phyloP scores from a whole-genome alignment of 2,329 filamentous ascomycete species.

The Exophiala aquamarina region DNA sequence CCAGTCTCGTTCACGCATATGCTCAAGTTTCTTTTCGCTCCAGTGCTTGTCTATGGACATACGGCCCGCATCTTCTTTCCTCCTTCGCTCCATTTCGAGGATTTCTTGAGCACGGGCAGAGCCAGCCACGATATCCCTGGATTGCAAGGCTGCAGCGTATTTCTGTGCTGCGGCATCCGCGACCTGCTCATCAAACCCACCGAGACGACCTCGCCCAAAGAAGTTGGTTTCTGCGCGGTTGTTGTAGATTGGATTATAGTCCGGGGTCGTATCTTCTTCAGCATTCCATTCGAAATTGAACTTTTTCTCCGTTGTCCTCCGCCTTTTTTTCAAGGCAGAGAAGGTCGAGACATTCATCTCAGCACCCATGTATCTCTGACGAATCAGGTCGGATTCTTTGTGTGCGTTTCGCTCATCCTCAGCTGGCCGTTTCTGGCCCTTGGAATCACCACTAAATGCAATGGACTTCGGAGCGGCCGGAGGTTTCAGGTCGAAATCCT shows the following conservation, averaged over 20 bases:
- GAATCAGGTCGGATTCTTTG: conserved; percentile 71
- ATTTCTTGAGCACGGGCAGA: conserved; percentile 73
- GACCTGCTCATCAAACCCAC: conserved; percentile 63
- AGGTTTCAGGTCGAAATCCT: conserved; percentile 55
- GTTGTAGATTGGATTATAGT: conserved; percentile 80
- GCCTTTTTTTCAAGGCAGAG: conserved; percentile 92
- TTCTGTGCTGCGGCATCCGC: conserved; percentile 52
- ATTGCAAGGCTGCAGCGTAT: conserved; percentile 69
- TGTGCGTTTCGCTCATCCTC: conserved; percentile 56
- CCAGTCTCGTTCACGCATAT: conserved; percentile 98
- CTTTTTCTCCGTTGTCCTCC: conserved; percentile 89
- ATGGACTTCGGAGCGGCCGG: conserved; percentile 46
- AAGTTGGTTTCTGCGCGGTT: conserved; percentile 66
- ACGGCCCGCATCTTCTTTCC: conserved; percentile 69
- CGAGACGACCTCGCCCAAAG: conserved; percentile 67
- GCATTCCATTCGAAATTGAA: conserved; percentile 99
- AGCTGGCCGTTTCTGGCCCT: conserved; percentile 43
- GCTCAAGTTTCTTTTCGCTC: conserved; percentile 86
- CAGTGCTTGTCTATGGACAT: conserved; percentile 88
- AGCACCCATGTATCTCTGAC: conserved; percentile 86
- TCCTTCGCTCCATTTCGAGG: conserved; percentile 78
- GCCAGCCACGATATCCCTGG: conserved; percentile 74
- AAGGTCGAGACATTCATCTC: conserved; percentile 86
- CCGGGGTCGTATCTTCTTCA: conserved; percentile 85
- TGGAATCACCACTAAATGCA: conserved; percentile 38